Evolutionary conservation across 2,329 filamentous ascomycete genomes (phyloP), one percentile per base, ranked within the genome.

Genomic region (Trichoderma pleuroti): DNA sequence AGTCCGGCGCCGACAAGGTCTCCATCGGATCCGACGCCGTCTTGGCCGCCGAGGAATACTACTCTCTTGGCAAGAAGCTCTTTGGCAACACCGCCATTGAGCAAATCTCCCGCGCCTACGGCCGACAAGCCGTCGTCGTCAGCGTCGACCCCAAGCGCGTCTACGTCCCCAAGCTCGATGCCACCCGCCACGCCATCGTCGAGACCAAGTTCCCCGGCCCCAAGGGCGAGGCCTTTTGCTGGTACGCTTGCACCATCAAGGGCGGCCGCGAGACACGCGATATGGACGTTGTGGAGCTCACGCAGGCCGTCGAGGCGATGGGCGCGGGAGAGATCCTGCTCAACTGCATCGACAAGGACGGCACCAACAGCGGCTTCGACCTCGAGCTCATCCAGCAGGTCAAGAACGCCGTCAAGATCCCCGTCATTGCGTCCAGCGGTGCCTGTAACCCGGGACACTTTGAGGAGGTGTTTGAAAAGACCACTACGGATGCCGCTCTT

Each of bases 191-290:
- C 81, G 82, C 84, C 80, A 93, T 91, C 16, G 84, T 98, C 77
- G 84, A 86, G 77, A 97, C 95, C 0, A 79, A 82, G 0, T 87
- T 84, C 72, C 90, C 89, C 0, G 93, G 94, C 10, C 90, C 92
- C 26, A 86, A 87, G 56, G 94, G 94, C 32, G 93, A 98, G 81
- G 83, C 85, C 66, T 92, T 90, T 81, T 97, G 93, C 84, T 99
- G 95, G 95, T 99, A 98, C 80, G 94, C 96, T 71, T 98, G 96
- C 83, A 99, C 96, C 8, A 93, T 97, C 83, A 97, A 95, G 83
- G 96, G 96, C 60, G 96, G 96, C 8, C 90, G 96, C 72, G 95
- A 98, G 83, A 94, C 92, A n/a, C 89, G 94, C 72, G 94, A 98
- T 80, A 86, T 98, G 74, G 95, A 98, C 79, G 96, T 98, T 18